Evolutionary conservation across 768 basidiomycete genomes (phyloP), one percentile per base, ranked within the genome.

Genomic region (Sporobolomyces pararoseus): DNA sequence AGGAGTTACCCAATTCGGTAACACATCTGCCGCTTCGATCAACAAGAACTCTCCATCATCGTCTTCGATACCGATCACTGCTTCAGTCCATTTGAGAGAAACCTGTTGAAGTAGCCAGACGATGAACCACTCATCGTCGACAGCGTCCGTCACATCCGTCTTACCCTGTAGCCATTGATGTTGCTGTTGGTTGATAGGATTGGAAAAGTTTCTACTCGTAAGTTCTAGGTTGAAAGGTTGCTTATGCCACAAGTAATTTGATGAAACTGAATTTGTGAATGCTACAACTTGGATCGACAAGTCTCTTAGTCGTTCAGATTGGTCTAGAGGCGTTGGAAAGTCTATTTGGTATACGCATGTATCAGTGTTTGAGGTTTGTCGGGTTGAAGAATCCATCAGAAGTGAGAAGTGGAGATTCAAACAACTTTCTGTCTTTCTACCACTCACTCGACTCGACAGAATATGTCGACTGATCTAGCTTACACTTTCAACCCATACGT

Each of bases 61-160:
- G 81, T 99, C 96, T 68, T 85, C 87, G 17, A 88, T 84, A 73
- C 88, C 89, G 73, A 42, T 42, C 42, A 54, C 52, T 14, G 84
- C 86, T 44, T 93, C 79, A 73, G 92, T 88, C 88, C 89, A 94
- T 70, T 85, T 86, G 47, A 83, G 80, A 70, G 87, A 88, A 66
- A 95, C 82, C 79, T 90, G 85, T 75, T 83, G 84, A 66, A 98
- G 81, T 54, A 98, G 81, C 90, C 91, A 98, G 23, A 97, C 92
- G 19, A 85, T 84, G 78, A 87, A 88, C 96, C 96, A 99, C 80
- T 99, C 96, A 76, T 99, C 96, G 79, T 99, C 94, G n/a, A 98
- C 85, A 61, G 87, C 89, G 80, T 99, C 96, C 4, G 96, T 95
- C 29, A 98, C 89, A 52, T 93, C 83, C 87, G 94, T 90, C 52